These are phyloP conservation scores for Paecilomyces formosus DNA, from an alignment of 2,329 filamentous ascomycete species.

Conservation along the genomic window DNA sequence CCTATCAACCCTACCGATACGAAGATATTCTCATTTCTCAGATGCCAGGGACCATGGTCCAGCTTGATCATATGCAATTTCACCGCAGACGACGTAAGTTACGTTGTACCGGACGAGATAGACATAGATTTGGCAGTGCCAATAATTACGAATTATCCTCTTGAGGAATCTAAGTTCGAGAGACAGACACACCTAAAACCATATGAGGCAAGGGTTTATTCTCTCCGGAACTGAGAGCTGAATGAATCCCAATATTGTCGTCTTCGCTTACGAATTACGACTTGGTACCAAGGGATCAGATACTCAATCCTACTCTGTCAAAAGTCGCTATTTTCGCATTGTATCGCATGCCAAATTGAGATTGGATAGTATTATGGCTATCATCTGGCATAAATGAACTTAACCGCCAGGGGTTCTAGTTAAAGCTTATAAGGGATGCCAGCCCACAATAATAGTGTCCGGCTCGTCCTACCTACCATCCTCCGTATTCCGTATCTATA, in stretches of 20 bases:
- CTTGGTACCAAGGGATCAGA: background rate
- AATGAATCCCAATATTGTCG: background rate
- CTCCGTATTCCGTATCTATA: no score
- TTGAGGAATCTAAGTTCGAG: constrained; percentile 3
- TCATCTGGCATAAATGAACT: no score
- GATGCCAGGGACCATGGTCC: constrained; percentile 9
- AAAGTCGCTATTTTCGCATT: no score
- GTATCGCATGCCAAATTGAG: no score
- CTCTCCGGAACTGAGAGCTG: constrained; percentile 8
- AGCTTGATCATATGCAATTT: constrained; percentile 10
- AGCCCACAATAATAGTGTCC: no score
- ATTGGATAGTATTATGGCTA: no score
- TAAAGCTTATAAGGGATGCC: no score
- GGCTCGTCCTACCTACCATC: no score
- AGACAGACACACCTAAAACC: constrained; percentile 4
- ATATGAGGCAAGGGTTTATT: constrained; percentile 11
- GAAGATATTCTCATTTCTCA: constrained; percentile 10
- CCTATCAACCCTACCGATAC: constrained; percentile 8
- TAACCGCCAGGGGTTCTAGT: no score
- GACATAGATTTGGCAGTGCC: constrained; percentile 10
- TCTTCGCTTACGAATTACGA: background rate
- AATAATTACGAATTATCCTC: constrained; percentile 9
- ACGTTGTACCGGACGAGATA: constrained; percentile 9
- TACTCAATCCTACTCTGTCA: no score
- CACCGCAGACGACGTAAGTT: constrained; percentile 1